Conservation (phyloP, 345 rosid species). For the Physaria fendleri region DNA sequence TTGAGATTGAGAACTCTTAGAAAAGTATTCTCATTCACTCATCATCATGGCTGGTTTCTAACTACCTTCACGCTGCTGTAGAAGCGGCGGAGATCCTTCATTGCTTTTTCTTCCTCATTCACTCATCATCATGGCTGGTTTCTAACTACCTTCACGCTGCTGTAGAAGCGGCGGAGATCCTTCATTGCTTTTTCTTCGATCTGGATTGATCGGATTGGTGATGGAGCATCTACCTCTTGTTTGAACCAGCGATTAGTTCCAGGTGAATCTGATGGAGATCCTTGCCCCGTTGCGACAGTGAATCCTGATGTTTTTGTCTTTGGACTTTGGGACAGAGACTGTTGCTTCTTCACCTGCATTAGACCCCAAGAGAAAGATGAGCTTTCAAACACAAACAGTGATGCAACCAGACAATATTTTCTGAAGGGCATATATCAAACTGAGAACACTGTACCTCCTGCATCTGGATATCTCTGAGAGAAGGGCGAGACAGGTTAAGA, state of each 20-base stretch:
- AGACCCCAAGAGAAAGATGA: neutral
- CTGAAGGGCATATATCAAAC: neutral
- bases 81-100: slow-evolving; percentile 83
- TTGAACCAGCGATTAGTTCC: slow-evolving; percentile 91
- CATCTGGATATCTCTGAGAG: slow-evolving; percentile 90
- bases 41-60: slow-evolving; percentile 44
- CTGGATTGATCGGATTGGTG: slow-evolving; percentile 84
- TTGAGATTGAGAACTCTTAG: slow-evolving; percentile 6
- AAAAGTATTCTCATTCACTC: slow-evolving; percentile 7
- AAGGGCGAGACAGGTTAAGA: slow-evolving; percentile 59
- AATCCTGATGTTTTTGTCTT: slow-evolving; percentile 72
- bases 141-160: slow-evolving; percentile 77
- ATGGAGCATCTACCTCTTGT: slow-evolving; percentile 62
- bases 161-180: slow-evolving; percentile 82
- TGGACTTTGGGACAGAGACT: slow-evolving; percentile 57
- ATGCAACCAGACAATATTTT: neutral
- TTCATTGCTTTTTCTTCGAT: slow-evolving; percentile 93
- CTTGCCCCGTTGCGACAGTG: slow-evolving; percentile 51
- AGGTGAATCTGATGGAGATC: slow-evolving; percentile 79
- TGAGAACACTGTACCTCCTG: slow-evolving; percentile 63
- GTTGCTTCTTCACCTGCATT: slow-evolving; percentile 60
- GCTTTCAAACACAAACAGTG: neutral
- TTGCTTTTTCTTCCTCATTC: slow-evolving; percentile 59
- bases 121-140: slow-evolving; percentile 36
- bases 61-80: slow-evolving; percentile 84